These are phyloP conservation scores for Trichoderma parareesei DNA, from an alignment of 495 filamentous ascomycete species.

Conservation along the genomic window DNA sequence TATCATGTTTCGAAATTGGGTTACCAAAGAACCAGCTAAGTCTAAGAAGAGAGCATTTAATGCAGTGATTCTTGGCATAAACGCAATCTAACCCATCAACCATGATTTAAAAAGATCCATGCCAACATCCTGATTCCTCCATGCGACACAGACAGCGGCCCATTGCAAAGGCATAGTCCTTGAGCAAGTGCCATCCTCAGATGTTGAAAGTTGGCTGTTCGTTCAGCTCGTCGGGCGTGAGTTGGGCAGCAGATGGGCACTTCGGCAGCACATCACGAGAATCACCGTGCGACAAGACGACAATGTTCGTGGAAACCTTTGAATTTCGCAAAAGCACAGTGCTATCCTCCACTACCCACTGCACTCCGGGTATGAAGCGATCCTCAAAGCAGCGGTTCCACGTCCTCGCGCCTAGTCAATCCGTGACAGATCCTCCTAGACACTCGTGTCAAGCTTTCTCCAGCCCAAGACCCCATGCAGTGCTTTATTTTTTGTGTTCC, in stretches of 20 bases:
- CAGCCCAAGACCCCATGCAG: conserved; percentile 46
- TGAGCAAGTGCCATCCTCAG: too few relatives aligned
- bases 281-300: conserved; percentile 3
- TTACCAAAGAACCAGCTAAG: too few relatives aligned
- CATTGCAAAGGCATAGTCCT: too few relatives aligned
- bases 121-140: too few relatives aligned
- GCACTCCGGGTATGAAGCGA: conserved; percentile 44
- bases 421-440: conserved; percentile 24
- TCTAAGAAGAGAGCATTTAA: too few relatives aligned
- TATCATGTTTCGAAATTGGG: too few relatives aligned
- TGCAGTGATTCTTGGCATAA: too few relatives aligned
- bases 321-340: conserved; percentile 47
- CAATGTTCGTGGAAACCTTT: conserved; percentile 38
- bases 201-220: too few relatives aligned
- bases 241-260: not conserved
- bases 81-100: too few relatives aligned
- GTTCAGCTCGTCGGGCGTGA: too few relatives aligned
- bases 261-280: not conserved
- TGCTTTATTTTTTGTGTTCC: conserved; percentile 25
- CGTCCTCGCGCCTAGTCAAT: conserved; percentile 41
- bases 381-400: conserved; percentile 47
- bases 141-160: too few relatives aligned
- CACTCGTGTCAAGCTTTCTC: conserved; percentile 43
- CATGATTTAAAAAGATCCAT: too few relatives aligned
- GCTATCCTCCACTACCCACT: conserved; percentile 32